A percentile compares a stretch with the other conserved stretches of the same genome.
Conservation (phyloP, 441 rosid genomes). For the Pelargonium citronellum region DNA sequence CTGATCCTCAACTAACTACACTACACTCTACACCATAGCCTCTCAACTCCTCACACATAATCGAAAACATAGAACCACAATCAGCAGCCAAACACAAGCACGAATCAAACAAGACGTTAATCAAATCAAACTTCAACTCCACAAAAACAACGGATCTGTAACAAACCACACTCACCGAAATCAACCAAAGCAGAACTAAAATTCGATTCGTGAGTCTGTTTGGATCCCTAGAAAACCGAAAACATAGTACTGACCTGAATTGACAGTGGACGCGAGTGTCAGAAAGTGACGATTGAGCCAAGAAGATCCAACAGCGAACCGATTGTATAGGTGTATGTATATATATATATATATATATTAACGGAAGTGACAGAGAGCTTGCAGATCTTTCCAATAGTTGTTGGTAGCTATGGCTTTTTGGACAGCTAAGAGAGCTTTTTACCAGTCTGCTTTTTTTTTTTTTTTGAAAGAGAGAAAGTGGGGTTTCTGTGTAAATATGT, state of each 20-base stretch:
- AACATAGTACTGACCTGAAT: constrained; percentile 24
- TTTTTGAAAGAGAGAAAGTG: neutral
- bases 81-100: constrained; percentile 15
- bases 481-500: too few species aligned
- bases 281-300: neutral
- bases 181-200: constrained; percentile 1
- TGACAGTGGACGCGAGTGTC: neutral
- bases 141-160: constrained; percentile 37
- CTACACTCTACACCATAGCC: neutral
- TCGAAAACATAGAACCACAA: constrained; percentile 1
- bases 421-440: neutral
- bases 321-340: neutral
- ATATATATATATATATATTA: neutral
- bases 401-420: neutral
- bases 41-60: neutral
- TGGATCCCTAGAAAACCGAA: constrained; percentile 15
- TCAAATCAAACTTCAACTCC: constrained; percentile 14
- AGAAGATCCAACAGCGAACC: neutral
- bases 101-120: constrained; percentile 1
- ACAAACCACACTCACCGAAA: constrained; percentile 12
- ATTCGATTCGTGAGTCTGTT: neutral
- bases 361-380: neutral
- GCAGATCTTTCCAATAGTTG: constrained; percentile 3
- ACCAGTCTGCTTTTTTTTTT: neutral
- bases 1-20: too few species aligned